Conservation (phyloP, 352 stramenopile species). For the Aphanomyces cochlioides region DNA sequence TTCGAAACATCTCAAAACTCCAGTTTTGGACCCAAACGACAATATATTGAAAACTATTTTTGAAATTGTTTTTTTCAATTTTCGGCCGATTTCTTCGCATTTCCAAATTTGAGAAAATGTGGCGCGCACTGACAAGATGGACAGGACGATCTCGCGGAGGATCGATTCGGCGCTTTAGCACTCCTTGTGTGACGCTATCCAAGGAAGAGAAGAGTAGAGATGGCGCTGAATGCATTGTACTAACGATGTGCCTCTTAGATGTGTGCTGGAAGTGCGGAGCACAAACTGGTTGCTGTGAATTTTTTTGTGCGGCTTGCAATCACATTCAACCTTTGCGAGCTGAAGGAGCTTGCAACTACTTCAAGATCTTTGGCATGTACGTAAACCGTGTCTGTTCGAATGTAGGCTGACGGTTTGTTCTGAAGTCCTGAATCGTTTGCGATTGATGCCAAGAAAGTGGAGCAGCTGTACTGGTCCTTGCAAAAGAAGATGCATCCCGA, state of each 20-base stretch:
- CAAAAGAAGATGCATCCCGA: conserved; percentile 83
- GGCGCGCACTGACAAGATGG: too few relatives aligned
- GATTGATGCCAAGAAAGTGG: conserved; percentile 71
- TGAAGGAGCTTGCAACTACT: conserved; percentile 74
- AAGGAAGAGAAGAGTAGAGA: too few relatives aligned
- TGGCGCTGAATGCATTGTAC: too few relatives aligned
- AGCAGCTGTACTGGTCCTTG: conserved; percentile 84
- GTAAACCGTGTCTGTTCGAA: conserved; percentile 24
- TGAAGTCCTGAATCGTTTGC: conserved; percentile 74
- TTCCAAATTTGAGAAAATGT: too few relatives aligned
- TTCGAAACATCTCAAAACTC: too few relatives aligned
- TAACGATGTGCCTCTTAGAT: conserved; percentile 21
- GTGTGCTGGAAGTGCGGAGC: conserved; percentile 83
- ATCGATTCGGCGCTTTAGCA: too few relatives aligned
- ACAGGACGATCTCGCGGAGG: too few relatives aligned
- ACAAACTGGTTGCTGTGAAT: conserved; percentile 71
- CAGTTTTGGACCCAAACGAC: too few relatives aligned
- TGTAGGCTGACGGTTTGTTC: neutral
- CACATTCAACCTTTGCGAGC: conserved; percentile 65
- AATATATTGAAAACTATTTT: too few relatives aligned
- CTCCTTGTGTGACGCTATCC: too few relatives aligned
- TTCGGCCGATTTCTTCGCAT: too few relatives aligned
- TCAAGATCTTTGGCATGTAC: conserved; percentile 84
- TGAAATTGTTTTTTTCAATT: too few relatives aligned
- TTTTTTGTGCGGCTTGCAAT: conserved; percentile 78